phyloP scores from a whole-genome alignment of 345 rosid genomes.

The Isatis tinctoria region DNA sequence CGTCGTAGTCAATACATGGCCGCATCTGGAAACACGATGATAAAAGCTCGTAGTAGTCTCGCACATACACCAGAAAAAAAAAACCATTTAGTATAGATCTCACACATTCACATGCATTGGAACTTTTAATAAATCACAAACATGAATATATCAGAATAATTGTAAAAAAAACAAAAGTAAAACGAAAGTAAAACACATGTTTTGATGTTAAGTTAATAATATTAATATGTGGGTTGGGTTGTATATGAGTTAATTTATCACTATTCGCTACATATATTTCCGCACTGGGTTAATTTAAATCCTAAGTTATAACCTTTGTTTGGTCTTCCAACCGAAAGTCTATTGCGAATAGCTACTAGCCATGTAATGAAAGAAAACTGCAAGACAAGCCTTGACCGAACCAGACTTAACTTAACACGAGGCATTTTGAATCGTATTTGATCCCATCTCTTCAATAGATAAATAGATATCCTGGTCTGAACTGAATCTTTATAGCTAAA shows the following conservation, averaged over 20 bases:
- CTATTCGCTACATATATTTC: background rate
- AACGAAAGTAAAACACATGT: background rate
- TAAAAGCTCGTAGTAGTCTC: background rate
- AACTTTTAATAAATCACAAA: background rate
- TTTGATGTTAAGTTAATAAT: background rate
- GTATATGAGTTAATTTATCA: background rate
- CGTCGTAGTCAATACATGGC: slow-evolving; percentile 10
- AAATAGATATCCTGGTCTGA: background rate
- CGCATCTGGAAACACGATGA: slow-evolving; percentile 18
- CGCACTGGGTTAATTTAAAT: background rate
- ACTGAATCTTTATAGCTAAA: background rate
- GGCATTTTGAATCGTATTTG: too few species aligned
- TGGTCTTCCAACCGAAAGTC: background rate
- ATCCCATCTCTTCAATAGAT: too few species aligned
- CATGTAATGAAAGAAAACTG: too few species aligned
- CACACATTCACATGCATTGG: slow-evolving; percentile 11
- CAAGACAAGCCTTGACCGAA: background rate
- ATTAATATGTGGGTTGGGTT: background rate
- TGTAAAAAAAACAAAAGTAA: background rate
- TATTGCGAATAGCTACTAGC: background rate
- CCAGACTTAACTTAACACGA: too few species aligned
- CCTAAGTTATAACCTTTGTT: too few species aligned
- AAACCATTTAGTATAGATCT: background rate
- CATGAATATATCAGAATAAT: background rate
- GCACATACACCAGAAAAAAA: slow-evolving; percentile 2